Percentiles rank a stretch among this genome's conserved stretches.
Conservation (phyloP, 106 monocot genomes). For the Triglochin maritima region DNA sequence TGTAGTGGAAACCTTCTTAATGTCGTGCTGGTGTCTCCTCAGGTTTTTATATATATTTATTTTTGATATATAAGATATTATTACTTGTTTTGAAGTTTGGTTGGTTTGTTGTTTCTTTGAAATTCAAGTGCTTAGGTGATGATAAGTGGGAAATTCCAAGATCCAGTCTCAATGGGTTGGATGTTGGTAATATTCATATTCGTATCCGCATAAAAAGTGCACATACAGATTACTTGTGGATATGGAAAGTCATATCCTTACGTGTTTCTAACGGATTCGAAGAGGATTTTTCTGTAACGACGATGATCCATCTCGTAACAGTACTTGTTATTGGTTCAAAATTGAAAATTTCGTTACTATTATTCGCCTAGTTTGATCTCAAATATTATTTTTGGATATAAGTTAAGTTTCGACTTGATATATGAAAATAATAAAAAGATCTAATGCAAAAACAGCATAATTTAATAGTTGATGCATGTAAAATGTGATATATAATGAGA, state of each 20-base stretch:
- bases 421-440: too few species aligned
- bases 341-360: neutral
- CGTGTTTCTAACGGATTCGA: neutral
- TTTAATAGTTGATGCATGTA: too few species aligned
- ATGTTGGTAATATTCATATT: neutral
- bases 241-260: neutral
- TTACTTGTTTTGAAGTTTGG: neutral
- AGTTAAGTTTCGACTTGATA: too few species aligned
- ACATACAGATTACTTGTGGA: neutral
- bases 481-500: too few species aligned
- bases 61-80: too few species aligned
- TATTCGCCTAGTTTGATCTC: too few species aligned
- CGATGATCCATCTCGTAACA: neutral
- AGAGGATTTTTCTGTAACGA: neutral
- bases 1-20: neutral
- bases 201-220: neutral
- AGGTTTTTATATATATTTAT: neutral
- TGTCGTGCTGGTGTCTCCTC: slow-evolving; percentile 9
- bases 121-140: neutral
- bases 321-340: neutral
- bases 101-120: neutral
- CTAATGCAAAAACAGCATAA: too few species aligned
- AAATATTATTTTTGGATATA: too few species aligned
- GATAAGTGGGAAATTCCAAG: too few species aligned
- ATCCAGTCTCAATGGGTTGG: neutral